Evolutionary conservation across 73 alveolate genomes (phyloP), one percentile per base, ranked within the genome.

Genomic region (Stentor coeruleus): DNA sequence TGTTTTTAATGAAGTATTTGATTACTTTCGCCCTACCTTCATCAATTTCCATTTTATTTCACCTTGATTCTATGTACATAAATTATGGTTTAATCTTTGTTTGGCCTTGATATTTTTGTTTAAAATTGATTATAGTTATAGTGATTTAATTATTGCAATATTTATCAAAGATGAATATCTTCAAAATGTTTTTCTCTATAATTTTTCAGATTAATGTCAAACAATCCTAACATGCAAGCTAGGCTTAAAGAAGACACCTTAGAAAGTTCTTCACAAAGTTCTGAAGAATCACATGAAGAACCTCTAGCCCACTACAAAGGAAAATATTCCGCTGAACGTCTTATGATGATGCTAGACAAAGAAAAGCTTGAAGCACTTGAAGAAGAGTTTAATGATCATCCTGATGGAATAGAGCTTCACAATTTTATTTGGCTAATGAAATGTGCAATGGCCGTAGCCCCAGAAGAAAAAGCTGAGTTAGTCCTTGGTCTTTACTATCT

Each of bases 341-440:
- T 96, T 77, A 96, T 96, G 99, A 96, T 95, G 98, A 87, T 96
- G 94, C 92, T 96, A 3, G 99, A 96, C 90, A 91, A 92, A 80
- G 96, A 93, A 59, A 96, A 95, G 74, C 92, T 96, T 40, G 98
- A 94, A 74, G 98, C 96, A 42, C 87, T 96, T 38, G 98, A 95
- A 60, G 95, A 96, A 83, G 99, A 96, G 86, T 96, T 95, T 84
- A 82, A 90, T 39, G 92, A 87, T 57, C 97, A 94, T 82, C 97
- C 98, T 3, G 98, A 93, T 74, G 99, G 99, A 3, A 90, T 95
- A 35, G 95, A 93, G 58, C 89, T 93, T 2, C 90, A 86, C 31
- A 83, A 88, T 76, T 93, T 93, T 60, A 93, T 93, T 4, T 88
- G 95, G 91, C 90, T 93, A 6, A 93, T 91, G 98, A 93, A 93